phyloP scores from a whole-genome alignment of 176 grass and related monocot species.

The Raddia guianensis region DNA sequence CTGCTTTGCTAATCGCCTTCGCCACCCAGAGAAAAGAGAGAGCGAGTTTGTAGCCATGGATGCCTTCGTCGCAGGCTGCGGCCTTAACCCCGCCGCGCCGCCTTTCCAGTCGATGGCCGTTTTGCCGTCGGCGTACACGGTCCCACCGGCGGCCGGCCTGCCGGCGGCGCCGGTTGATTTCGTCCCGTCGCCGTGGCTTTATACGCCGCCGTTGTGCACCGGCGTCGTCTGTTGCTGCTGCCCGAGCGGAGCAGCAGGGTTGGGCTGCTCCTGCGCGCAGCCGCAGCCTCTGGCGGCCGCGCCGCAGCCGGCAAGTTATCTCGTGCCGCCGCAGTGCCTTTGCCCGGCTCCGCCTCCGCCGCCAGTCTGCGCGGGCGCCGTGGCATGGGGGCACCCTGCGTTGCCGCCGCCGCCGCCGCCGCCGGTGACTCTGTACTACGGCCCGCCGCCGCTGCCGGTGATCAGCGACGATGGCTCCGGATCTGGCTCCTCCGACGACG shows the following conservation, averaged over 20 bases:
- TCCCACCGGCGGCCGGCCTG: background rate
- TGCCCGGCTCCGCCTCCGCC: too few species aligned
- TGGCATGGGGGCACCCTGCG: background rate
- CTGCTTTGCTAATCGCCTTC: background rate
- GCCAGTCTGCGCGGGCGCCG: too few species aligned
- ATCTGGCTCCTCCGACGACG: background rate
- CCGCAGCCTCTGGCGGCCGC: too few species aligned
- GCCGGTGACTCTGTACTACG: background rate
- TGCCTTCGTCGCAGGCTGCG: background rate
- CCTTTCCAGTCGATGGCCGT: background rate
- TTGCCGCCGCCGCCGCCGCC: background rate
- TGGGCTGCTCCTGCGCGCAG: background rate
- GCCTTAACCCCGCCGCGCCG: background rate
- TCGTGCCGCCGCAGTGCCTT: too few species aligned
- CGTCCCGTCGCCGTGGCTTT: background rate
- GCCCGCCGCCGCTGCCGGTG: too few species aligned
- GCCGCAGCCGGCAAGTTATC: too few species aligned
- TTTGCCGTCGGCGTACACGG: background rate
- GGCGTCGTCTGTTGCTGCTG: too few species aligned
- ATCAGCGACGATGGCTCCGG: background rate
- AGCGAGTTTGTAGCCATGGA: background rate
- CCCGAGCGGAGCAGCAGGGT: background rate
- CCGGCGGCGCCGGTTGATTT: background rate
- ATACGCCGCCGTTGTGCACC: background rate
- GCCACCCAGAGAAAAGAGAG: too few species aligned